Percentiles rank a stretch among this genome's conserved stretches.
Conservation (phyloP, 441 rosid species). For the Populus tomentosa region DNA sequence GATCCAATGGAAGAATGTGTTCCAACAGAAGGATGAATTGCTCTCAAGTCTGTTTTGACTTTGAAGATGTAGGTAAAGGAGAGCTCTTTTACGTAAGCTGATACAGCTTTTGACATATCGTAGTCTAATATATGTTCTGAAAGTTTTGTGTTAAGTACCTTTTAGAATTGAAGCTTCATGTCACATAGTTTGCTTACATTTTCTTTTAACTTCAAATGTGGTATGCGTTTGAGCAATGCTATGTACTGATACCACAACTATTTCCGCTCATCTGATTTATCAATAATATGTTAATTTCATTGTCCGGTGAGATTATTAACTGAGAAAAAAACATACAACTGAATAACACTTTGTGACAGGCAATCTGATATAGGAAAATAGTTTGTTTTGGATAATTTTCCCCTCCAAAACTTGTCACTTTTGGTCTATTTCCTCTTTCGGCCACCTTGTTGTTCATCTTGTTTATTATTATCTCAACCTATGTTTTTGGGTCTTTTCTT, state of each 20-base stretch:
- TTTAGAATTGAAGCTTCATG: neutral
- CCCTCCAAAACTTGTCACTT: too few species aligned
- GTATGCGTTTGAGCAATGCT: neutral
- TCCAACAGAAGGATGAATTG: conserved; percentile 21
- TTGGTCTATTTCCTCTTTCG: too few species aligned
- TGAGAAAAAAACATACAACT: too few species aligned
- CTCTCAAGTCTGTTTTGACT: neutral
- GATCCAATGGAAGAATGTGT: neutral
- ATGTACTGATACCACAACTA: neutral
- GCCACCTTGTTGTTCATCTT: too few species aligned
- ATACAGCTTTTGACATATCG: neutral
- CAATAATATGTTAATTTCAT: neutral
- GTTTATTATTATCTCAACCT: too few species aligned
- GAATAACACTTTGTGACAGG: too few species aligned
- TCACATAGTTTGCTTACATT: neutral
- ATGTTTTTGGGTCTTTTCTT: too few species aligned
- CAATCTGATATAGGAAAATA: too few species aligned
- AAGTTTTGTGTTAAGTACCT: neutral
- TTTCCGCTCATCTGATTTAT: neutral
- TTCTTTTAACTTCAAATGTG: neutral
- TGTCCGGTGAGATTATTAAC: neutral
- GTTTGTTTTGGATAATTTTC: too few species aligned
- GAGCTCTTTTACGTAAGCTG: neutral
- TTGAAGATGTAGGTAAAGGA: too few species aligned
- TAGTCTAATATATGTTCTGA: neutral